phyloP scores from a whole-genome alignment of 306 rosid species.

The Dalbergia cochinchinensis region DNA sequence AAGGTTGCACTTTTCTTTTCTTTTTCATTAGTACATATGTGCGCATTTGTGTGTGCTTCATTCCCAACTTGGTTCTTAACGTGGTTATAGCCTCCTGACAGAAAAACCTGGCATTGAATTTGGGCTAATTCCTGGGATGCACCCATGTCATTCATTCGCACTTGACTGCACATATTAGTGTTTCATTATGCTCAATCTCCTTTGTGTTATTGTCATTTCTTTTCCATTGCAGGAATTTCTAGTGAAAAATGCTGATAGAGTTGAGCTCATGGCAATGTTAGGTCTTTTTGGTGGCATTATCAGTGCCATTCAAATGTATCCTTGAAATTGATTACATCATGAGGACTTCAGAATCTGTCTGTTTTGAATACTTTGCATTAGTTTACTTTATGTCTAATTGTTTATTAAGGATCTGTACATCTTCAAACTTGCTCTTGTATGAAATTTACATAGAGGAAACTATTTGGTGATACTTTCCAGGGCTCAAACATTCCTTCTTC shows the following conservation, averaged over 20 bases:
- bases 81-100: too few species aligned
- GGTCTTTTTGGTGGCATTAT: slow-evolving; percentile 80
- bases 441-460: slow-evolving; percentile 24
- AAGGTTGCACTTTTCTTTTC: background rate
- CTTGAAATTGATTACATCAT: slow-evolving; percentile 50
- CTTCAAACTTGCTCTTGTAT: slow-evolving; percentile 24
- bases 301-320: slow-evolving; percentile 98
- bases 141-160: too few species aligned
- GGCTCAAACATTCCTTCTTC: slow-evolving; percentile 15
- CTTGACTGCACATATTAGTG: too few species aligned
- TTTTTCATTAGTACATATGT: too few species aligned
- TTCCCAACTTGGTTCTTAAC: too few species aligned
- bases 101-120: too few species aligned
- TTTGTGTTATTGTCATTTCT: background rate
- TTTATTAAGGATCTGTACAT: slow-evolving; percentile 20
- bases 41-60: too few species aligned
- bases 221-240: slow-evolving; percentile 77
- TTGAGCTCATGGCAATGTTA: slow-evolving; percentile 90
- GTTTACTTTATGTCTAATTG: background rate
- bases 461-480: slow-evolving; percentile 6
- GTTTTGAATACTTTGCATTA: background rate
- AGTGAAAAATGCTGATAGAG: slow-evolving; percentile 86
- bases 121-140: too few species aligned
- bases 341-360: slow-evolving; percentile 27
- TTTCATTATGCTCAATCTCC: too few species aligned